phyloP scores from a whole-genome alignment of 2,329 filamentous ascomycete species.

The Aspergillus sergii region DNA sequence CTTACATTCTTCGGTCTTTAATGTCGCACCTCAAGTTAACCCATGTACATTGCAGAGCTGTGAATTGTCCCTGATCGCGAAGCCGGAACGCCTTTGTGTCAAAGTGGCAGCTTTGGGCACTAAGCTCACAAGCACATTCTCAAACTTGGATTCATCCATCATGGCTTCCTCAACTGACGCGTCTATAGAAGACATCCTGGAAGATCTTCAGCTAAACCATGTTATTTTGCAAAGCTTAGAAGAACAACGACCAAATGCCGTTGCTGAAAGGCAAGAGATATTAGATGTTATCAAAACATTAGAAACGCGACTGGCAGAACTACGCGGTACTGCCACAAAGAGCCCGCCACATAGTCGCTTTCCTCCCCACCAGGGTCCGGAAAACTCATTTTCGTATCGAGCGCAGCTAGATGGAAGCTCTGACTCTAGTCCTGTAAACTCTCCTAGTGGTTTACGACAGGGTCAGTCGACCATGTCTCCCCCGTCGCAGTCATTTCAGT shows the following conservation, averaged over 20 bases:
- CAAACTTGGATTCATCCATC: not conserved
- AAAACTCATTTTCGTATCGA: not conserved
- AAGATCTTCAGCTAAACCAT: conserved; percentile 36
- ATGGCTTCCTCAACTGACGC: conserved; percentile 19
- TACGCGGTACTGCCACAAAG: conserved; percentile 19
- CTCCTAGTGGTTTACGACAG: conserved; percentile 1
- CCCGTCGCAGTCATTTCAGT: conserved; percentile 2
- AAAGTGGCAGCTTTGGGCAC: not conserved
- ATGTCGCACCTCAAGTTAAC: not conserved
- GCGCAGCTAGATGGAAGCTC: conserved; percentile 22
- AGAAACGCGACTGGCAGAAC: conserved; percentile 27
- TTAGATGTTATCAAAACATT: conserved; percentile 26
- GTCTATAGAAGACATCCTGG: conserved; percentile 30
- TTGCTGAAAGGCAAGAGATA: conserved; percentile 31
- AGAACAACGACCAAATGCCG: conserved; percentile 27
- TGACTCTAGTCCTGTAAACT: not conserved
- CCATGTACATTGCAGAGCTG: not conserved
- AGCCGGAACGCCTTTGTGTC: not conserved
- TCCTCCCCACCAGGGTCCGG: not conserved
- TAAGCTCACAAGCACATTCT: not conserved
- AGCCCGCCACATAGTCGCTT: conserved; percentile 5
- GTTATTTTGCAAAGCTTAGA: conserved; percentile 35
- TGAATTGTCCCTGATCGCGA: not conserved
- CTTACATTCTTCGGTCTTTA: not conserved
- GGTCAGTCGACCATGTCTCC: conserved; percentile 13